Evolutionary conservation across 805 yeast species (phyloP).

Genomic region (Spathaspora girioi): DNA sequence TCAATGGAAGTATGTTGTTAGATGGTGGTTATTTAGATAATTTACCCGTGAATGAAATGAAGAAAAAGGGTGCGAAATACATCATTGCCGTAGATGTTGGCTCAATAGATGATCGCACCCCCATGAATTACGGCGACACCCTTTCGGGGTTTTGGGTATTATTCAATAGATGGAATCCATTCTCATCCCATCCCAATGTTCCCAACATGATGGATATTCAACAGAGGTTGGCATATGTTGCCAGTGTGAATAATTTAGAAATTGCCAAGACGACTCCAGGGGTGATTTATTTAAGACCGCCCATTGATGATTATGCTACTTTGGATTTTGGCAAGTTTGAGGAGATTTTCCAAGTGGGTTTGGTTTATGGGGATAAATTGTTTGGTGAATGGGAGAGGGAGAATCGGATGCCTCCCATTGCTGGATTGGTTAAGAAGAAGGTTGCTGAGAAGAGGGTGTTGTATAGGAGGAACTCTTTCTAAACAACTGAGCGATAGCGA

Average conservation of each 20-base stretch:
- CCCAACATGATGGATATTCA: constrained; percentile 96
- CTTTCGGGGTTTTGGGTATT: constrained; percentile 91
- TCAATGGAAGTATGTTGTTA: constrained; percentile 84
- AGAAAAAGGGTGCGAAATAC: constrained; percentile 77
- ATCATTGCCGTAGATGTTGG: constrained; percentile 96
- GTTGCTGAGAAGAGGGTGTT: constrained; percentile 16
- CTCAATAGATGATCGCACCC: constrained; percentile 85
- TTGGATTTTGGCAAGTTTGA: constrained; percentile 89
- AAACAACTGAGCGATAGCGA: background rate
- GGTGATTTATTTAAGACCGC: constrained; percentile 86
- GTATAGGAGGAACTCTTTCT: constrained; percentile 65
- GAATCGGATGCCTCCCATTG: constrained; percentile 58
- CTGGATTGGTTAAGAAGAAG: constrained; percentile 40
- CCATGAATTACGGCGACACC: constrained; percentile 89
- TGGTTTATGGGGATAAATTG: constrained; percentile 61
- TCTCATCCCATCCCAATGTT: constrained; percentile 79
- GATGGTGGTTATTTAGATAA: constrained; percentile 98
- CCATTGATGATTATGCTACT: constrained; percentile 88
- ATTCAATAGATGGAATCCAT: constrained; percentile 84
- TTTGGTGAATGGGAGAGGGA: constrained; percentile 50
- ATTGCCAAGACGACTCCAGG: constrained; percentile 82
- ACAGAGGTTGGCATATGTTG: constrained; percentile 87
- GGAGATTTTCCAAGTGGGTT: constrained; percentile 81
- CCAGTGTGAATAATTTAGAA: constrained; percentile 91
- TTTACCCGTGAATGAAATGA: constrained; percentile 90